Evolutionary conservation across 2,329 filamentous ascomycete species (phyloP).

Genomic region (Orbilia brochopaga): DNA sequence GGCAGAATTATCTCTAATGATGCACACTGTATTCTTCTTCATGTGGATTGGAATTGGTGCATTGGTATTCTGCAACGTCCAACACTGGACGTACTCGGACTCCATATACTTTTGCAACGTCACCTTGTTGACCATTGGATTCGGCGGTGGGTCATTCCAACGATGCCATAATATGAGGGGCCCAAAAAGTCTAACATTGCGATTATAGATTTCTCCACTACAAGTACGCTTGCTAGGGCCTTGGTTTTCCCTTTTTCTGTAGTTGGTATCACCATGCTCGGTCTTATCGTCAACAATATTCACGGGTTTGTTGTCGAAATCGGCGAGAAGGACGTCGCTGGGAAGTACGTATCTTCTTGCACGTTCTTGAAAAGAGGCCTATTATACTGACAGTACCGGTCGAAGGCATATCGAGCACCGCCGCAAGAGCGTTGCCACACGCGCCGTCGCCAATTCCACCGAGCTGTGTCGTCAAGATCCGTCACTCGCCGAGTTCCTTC

Average conservation of each 20-base stretch:
- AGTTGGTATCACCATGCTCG: conserved; percentile 81
- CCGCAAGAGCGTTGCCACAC: conserved; percentile 34
- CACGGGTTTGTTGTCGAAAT: conserved; percentile 60
- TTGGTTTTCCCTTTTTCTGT: conserved; percentile 84
- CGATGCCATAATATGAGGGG: background rate
- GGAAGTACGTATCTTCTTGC: conserved; percentile 15
- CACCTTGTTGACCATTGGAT: conserved; percentile 53
- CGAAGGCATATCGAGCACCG: conserved; percentile 36
- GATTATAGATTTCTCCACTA: conserved; percentile 36
- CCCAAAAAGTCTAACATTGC: background rate
- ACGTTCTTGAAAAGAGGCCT: background rate
- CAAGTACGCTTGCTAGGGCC: conserved; percentile 65
- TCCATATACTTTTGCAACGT: conserved; percentile 80
- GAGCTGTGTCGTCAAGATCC: conserved; percentile 39
- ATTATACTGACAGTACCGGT: background rate
- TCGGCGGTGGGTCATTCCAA: conserved; percentile 38
- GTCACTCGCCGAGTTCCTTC: conserved; percentile 20
- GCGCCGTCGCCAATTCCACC: conserved; percentile 33
- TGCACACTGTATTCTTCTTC: conserved; percentile 87
- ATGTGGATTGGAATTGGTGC: conserved; percentile 80
- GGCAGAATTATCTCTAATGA: conserved; percentile 83
- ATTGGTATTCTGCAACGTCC: conserved; percentile 73
- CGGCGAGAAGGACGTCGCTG: conserved; percentile 51
- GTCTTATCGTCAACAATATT: conserved; percentile 81
- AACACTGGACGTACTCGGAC: conserved; percentile 78